Base-by-base conservation (phyloP, 371 early-diverging fungal species). In the Mortierella sp. region DNA sequence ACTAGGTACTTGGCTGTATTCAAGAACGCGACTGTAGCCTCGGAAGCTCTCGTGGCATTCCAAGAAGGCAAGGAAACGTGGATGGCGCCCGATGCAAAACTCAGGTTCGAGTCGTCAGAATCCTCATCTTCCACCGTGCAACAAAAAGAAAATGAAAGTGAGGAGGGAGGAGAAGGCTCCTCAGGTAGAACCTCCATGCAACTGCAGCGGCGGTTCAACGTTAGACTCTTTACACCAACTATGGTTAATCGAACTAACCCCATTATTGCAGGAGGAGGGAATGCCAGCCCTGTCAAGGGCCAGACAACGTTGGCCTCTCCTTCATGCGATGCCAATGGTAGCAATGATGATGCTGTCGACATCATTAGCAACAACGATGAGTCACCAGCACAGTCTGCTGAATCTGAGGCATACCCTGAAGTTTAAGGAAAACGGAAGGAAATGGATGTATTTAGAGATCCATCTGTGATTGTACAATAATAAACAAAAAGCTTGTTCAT, bases 1-100 rank as follows among this genome's bases (percentile, higher is more conserved):
- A 73, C 64, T 3, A 73, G 70, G 29, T 70, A 66, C 55, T 47
- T 79, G n/a, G 74, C 70, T 6, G 63, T 79, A 26, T 79, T 79
- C 67, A 79, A 73, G 68, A 79, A 62, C 51, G 80, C 74, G 5
- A 37, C 31, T 28, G 3, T 79, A 56, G 80, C 80, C 5, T n/a
- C 70, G 2, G 80, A 79, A 34, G 80, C 74, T 0, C 42, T 79
- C 35, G 3, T 49, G 19, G 67, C 80, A 1, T 74, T 79, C 68
- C 70, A 79, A 42, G 74, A 73, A 29, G 80, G 80, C n/a, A 66
- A 32, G 26, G 74, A 70, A 43, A 79, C 74, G 7, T 79, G 80
- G 80, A 66, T 79, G 74, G 59, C 26, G 10, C 59, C 72, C 0
- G 72, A 58, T 9, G 63, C 77, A 0, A 55, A 23, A 15, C 29